A percentile compares a stretch with the other conserved stretches of the same genome.
Evolutionary conservation across 306 rosid genomes (phyloP).

Genomic region (Cicer pinnatifidum): DNA sequence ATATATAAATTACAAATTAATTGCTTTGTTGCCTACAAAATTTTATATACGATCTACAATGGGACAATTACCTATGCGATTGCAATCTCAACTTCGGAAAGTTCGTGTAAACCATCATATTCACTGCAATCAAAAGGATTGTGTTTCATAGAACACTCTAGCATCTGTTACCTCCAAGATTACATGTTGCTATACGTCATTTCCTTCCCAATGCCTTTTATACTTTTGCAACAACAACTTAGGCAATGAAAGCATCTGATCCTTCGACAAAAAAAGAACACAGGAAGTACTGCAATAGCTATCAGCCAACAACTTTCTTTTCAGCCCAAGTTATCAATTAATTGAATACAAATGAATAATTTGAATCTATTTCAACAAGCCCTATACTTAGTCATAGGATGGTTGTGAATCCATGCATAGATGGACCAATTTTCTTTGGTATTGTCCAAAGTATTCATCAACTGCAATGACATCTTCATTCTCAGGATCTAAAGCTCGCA

Average conservation of each 20-base stretch:
- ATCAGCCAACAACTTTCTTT: constrained; percentile 32
- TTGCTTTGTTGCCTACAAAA: constrained; percentile 45
- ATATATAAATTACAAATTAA: constrained; percentile 42
- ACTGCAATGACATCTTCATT: constrained; percentile 83
- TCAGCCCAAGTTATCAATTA: constrained; percentile 31
- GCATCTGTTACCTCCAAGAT: constrained; percentile 39
- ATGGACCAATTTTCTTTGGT: constrained; percentile 89
- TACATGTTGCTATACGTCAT: constrained; percentile 33
- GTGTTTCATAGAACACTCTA: constrained; percentile 20
- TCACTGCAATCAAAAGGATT: constrained; percentile 30
- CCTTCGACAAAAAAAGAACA: constrained; percentile 21
- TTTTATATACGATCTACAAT: constrained; percentile 43
- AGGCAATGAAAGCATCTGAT: constrained; percentile 25
- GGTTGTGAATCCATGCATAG: constrained; percentile 95
- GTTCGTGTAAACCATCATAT: constrained; percentile 34
- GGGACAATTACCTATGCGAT: constrained; percentile 23
- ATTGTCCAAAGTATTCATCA: constrained; percentile 79
- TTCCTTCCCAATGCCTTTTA: constrained; percentile 25
- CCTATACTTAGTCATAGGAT: constrained; percentile 56
- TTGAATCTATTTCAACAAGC: constrained; percentile 10
- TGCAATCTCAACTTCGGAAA: constrained; percentile 24
- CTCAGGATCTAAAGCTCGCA: constrained; percentile 75
- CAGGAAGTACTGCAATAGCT: constrained; percentile 13
- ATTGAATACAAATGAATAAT: constrained; percentile 29
- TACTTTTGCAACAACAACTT: constrained; percentile 19